Conservation (phyloP, 345 rosid species). For the Eucalyptus tenuipes region DNA sequence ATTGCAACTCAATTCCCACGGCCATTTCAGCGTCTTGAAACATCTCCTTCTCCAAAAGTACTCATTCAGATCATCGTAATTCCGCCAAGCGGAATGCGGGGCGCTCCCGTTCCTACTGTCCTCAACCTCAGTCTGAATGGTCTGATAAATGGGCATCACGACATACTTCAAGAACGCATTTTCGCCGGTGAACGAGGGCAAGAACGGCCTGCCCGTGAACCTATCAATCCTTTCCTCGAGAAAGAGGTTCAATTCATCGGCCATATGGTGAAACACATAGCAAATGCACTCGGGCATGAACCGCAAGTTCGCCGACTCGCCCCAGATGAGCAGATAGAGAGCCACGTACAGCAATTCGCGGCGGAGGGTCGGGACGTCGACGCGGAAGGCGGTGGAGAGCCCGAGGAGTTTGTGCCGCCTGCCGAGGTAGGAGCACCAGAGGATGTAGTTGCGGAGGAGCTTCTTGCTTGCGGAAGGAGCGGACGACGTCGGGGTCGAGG, state of each 20-base stretch:
- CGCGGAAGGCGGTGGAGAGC: constrained; percentile 9
- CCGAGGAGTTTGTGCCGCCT: constrained; percentile 19
- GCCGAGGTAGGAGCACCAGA: constrained; percentile 69
- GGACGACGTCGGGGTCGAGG: constrained; percentile 52
- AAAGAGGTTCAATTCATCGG: constrained; percentile 31
- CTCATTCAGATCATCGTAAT: constrained; percentile 85
- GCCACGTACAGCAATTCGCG: constrained; percentile 43
- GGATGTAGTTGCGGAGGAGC: constrained; percentile 49
- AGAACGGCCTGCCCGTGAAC: constrained; percentile 38
- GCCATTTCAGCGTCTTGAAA: constrained; percentile 65
- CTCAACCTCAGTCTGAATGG: constrained; percentile 43
- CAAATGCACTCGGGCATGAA: constrained; percentile 48
- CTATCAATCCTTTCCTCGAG: constrained; percentile 27
- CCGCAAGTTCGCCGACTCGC: constrained; percentile 51
- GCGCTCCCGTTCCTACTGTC: constrained; percentile 58
- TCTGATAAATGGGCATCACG: constrained; percentile 59
- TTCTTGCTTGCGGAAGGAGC: constrained; percentile 35
- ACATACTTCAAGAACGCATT: constrained; percentile 44
- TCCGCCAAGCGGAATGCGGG: constrained; percentile 87
- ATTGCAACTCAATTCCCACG: constrained; percentile 31
- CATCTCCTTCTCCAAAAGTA: constrained; percentile 89
- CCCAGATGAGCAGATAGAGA: constrained; percentile 49
- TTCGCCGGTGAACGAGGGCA: constrained; percentile 43
- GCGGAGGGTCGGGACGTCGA: constrained; percentile 6
- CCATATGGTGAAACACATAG: constrained; percentile 52